Evolutionary conservation across 1,284 basidiomycete genomes (phyloP), one percentile per base, ranked within the genome.

Genomic region (Pascua guehoae): DNA sequence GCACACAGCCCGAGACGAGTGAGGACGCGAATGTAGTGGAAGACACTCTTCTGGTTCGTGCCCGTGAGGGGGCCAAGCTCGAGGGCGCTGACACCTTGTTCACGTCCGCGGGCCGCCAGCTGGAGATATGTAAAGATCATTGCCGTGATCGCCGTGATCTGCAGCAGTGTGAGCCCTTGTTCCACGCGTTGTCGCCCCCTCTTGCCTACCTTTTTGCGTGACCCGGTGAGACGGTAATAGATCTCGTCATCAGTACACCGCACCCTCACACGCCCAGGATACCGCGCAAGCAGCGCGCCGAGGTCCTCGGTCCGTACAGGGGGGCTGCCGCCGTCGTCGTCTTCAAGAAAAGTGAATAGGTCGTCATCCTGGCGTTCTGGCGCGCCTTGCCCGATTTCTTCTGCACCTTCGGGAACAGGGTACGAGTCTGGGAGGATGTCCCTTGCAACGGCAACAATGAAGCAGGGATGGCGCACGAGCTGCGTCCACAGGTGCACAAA

Each of bases 181-280:
- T 18, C 11, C n/a, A 14, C 42, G 12, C 18, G 39, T 15, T 39
- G 42, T 14, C 37, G 39, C 14, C 17, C 9, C 14, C 5, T 1
- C 1, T 2, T 12, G 16, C 70, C 52, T 43, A 73, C 71, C 56
- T 61, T 64, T 24, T 67, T 60, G 55, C 71, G 65, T 4, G 69
- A 69, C 14, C 74, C 74, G 0, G 72, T 73, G 46, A 76, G 56
- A 14, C 70, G 64, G 47, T 65, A 71, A 57, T 74, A 74, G 50
- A 74, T 69, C 51, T 74, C 74, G 36, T 72, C 67, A 41, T 71
- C 71, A 8, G 61, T 68, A 37, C 69, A 70, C 16, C 72, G 57
- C 1, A 76, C 58, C n/a, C 74, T 57, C 16, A 76, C 44, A n/a
- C 72, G 58, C 12, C 61, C 54, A 3, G 72, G 71, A 63, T 72